Percentiles rank a stretch among this genome's conserved stretches.
Conservation (phyloP, 441 rosid genomes). For the Erodium moschatum region DNA sequence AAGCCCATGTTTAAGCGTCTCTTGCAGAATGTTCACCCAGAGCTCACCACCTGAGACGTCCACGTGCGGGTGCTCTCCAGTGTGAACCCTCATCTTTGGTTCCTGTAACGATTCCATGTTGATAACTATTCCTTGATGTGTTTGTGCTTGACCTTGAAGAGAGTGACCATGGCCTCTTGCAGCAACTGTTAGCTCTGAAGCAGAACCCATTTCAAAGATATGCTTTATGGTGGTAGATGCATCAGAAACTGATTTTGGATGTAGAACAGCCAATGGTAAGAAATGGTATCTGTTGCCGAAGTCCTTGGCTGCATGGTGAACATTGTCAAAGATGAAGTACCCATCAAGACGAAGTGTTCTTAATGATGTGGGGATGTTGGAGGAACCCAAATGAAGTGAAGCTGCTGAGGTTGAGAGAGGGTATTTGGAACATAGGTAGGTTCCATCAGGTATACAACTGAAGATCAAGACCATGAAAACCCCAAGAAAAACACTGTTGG, state of each 20-base stretch:
- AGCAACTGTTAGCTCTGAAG: slow-evolving; percentile 67
- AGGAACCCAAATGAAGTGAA: slow-evolving; percentile 7
- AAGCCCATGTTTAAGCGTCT: slow-evolving; percentile 68
- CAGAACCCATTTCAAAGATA: slow-evolving; percentile 70
- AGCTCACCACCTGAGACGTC: slow-evolving; percentile 84
- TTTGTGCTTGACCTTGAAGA: slow-evolving; percentile 85
- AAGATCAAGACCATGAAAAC: slow-evolving; percentile 51
- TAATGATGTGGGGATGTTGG: slow-evolving; percentile 53
- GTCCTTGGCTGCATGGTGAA: slow-evolving; percentile 68
- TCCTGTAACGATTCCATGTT: slow-evolving; percentile 67
- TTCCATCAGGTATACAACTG: slow-evolving; percentile 49
- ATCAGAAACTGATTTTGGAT: slow-evolving; percentile 74
- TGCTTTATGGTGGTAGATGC: slow-evolving; percentile 59
- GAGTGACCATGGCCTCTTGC: slow-evolving; percentile 98
- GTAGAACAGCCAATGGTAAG: slow-evolving; percentile 63
- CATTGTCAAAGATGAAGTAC: slow-evolving; percentile 52
- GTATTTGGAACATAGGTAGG: slow-evolving; percentile 38
- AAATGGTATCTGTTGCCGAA: slow-evolving; percentile 66
- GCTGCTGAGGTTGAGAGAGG: neutral
- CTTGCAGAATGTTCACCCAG: slow-evolving; percentile 83
- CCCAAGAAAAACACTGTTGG: slow-evolving; percentile 41
- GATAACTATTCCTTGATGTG: slow-evolving; percentile 65
- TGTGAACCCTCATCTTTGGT: slow-evolving; percentile 40
- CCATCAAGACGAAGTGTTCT: slow-evolving; percentile 55
- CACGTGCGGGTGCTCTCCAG: slow-evolving; percentile 42